Conservation (phyloP, 345 rosid species). For the Streptanthus diversifolius region DNA sequence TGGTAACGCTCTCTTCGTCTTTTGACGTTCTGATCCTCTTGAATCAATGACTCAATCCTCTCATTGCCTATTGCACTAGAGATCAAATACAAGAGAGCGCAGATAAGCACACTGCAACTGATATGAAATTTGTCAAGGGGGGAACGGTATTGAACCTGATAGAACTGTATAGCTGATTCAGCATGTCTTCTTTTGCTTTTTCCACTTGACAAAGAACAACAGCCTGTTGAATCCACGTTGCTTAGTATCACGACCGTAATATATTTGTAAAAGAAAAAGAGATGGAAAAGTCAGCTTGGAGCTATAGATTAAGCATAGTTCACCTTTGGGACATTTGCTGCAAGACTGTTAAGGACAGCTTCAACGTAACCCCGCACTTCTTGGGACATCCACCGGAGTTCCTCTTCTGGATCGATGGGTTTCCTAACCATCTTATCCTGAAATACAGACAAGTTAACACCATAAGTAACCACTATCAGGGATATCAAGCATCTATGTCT, state of each 20-base stretch:
- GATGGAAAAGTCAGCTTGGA: neutral
- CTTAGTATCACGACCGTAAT: slow-evolving; percentile 3
- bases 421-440: slow-evolving; percentile 92
- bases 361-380: slow-evolving; percentile 99
- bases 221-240: slow-evolving; percentile 56
- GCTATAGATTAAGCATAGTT: slow-evolving; percentile 18
- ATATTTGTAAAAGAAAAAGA: neutral
- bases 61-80: slow-evolving; percentile 71
- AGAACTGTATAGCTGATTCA: slow-evolving; percentile 85
- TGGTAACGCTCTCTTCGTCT: slow-evolving; percentile 71
- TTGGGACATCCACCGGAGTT: slow-evolving; percentile 99
- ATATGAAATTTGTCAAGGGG: neutral
- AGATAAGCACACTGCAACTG: slow-evolving; percentile 15
- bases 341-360: slow-evolving; percentile 99
- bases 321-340: slow-evolving; percentile 98
- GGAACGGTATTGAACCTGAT: slow-evolving; percentile 53
- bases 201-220: slow-evolving; percentile 99
- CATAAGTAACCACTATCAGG: neutral
- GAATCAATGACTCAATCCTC: slow-evolving; percentile 81
- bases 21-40: slow-evolving; percentile 85
- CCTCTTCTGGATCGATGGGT: slow-evolving; percentile 98
- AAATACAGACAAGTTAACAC: slow-evolving; percentile 4
- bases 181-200: slow-evolving; percentile 98
- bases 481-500: neutral
- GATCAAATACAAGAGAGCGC: slow-evolving; percentile 4